Evolutionary conservation across 345 rosid species (phyloP), one percentile per base, ranked within the genome.

Genomic region (Bruguiera gymnorhiza): DNA sequence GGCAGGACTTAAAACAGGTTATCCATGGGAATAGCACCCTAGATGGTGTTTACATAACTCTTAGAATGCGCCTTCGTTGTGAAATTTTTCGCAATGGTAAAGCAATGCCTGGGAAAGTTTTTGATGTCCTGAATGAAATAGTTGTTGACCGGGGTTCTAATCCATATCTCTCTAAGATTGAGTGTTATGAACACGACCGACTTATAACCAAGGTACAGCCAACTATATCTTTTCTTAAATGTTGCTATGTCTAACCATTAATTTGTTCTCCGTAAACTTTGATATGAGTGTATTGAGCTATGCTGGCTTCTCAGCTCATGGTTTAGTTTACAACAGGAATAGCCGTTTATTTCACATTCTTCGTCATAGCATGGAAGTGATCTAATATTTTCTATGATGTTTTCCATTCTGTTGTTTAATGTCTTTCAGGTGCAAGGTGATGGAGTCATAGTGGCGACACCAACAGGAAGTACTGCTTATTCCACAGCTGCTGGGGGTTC

Each of bases 401-500:
- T 67, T 48, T 56, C 65, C 50, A 18, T 63, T 63, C 57, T 34
- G 39, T 70, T 60, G n/a, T 46, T 66, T 70, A 46, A 60, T 66
- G 34, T 76, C 63, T 69, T 69, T 67, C 68, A 95, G 99, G 97
- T 95, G 78, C 99, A 95, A 86, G 99, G 97, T 30, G 99, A 95
- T 76, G 97, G 99, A 79, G 97, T 94, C 66, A 94, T 94, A 71
- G 86, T 94, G 81, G 98, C 98, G 58, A 94, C 98, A 69, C 98
- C 98, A 65, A 94, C 98, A 20, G 98, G 98, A 68, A 94, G 98
- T 74, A 94, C 98, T 70, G 97, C 97, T 62, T 94, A 94, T 78
- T 94, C 97, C 81, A 91, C 97, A 56, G 93, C 98, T 70, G 98
- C 98, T 8, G 97, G 98, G 72, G 98, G 98, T 79, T 94, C 98